Conservation (phyloP, 2,329 filamentous ascomycete species). For the Monosporascus sp. region DNA sequence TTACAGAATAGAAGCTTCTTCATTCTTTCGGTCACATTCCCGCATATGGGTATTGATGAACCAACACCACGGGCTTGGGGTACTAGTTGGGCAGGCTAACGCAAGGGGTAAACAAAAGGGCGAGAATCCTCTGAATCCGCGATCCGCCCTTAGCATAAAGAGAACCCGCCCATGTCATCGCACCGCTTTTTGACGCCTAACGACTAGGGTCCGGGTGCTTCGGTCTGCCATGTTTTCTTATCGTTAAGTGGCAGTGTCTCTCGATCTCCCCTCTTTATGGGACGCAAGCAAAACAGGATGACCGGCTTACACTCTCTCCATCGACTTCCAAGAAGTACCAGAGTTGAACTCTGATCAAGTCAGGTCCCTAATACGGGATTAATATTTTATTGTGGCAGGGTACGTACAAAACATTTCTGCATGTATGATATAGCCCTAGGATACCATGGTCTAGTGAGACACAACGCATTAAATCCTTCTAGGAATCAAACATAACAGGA, state of each 20-base stretch:
- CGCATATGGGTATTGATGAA: neutral
- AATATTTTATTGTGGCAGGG: no score
- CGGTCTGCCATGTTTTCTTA: neutral
- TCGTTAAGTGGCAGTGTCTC: neutral
- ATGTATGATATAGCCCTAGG: no score
- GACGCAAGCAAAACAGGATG: neutral
- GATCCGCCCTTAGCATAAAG: neutral
- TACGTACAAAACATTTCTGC: no score
- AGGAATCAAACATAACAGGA: neutral
- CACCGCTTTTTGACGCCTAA: neutral
- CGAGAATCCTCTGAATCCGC: neutral
- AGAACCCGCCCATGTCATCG: neutral
- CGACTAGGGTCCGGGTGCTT: neutral
- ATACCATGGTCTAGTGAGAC: no score
- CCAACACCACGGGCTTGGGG: no score
- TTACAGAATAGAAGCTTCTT: conserved; percentile 1
- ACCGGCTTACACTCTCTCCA: neutral
- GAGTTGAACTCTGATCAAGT: no score
- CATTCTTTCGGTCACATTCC: conserved; percentile 6
- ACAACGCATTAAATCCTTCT: no score
- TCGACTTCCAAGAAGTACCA: no score
- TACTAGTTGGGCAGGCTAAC: no score
- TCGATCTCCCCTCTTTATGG: neutral
- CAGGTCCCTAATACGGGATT: no score
- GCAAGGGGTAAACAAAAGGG: neutral